Evolutionary conservation across 331 rosid species (phyloP).

Genomic region (Quercus tomentella): DNA sequence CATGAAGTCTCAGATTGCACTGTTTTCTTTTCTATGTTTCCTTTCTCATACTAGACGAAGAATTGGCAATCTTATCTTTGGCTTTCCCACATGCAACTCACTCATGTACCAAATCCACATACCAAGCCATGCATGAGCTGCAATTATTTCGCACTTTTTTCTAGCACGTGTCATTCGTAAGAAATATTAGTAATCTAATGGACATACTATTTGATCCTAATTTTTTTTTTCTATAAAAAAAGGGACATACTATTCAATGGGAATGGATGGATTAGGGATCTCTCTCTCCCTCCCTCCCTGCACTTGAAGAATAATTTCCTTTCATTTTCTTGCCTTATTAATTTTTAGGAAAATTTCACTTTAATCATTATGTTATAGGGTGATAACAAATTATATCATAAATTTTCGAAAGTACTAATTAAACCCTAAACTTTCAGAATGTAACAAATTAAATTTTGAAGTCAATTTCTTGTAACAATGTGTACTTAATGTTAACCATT

Average conservation of each 20-base stretch:
- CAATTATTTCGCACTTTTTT: constrained; percentile 12
- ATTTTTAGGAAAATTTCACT: neutral
- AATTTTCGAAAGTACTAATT: too few relatives aligned
- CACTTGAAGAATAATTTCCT: neutral
- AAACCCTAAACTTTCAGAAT: too few relatives aligned
- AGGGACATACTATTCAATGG: too few relatives aligned
- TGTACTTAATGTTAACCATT: too few relatives aligned
- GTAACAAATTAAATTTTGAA: too few relatives aligned
- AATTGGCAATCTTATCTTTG: constrained; percentile 19
- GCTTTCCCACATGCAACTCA: constrained; percentile 31
- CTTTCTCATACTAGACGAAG: constrained; percentile 33
- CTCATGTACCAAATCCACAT: constrained; percentile 20
- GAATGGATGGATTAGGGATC: too few relatives aligned
- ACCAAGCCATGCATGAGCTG: constrained; percentile 26
- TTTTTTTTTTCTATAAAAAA: too few relatives aligned
- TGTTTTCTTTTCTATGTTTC: constrained; percentile 34
- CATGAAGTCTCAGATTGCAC: constrained; percentile 20
- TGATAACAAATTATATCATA: too few relatives aligned
- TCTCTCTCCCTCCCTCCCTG: neutral
- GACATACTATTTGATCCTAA: neutral
- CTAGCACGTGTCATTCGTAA: constrained; percentile 31
- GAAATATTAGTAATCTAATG: constrained; percentile 26
- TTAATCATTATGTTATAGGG: too few relatives aligned
- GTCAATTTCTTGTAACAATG: too few relatives aligned
- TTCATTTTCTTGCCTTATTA: neutral